Percentiles rank a stretch among this genome's conserved stretches.
Conservation (phyloP, 2,329 filamentous ascomycete genomes). For the Endoconidiophora polonica region DNA sequence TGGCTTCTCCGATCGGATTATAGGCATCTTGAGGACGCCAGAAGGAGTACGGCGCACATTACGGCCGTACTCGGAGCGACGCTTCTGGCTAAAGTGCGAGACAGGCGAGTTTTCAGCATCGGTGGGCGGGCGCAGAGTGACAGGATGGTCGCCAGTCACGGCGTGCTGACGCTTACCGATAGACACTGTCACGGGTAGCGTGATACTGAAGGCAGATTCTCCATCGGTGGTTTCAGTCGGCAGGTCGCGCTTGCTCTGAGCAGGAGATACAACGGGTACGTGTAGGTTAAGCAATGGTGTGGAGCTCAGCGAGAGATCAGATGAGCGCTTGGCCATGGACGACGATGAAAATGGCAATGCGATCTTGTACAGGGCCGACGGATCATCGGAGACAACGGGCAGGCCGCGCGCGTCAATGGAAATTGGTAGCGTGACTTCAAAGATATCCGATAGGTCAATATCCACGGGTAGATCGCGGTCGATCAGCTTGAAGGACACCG, state of each 20-base stretch:
- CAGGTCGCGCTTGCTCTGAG: not conserved
- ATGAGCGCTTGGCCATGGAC: conserved; percentile 2
- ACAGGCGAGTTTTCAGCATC: conserved; percentile 6
- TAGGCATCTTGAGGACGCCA: conserved; percentile 18
- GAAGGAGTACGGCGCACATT: conserved; percentile 7
- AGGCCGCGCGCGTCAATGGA: conserved; percentile 7
- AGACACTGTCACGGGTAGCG: conserved; percentile 7
- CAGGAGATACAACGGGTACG: not conserved
- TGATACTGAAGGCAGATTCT: conserved; percentile 8
- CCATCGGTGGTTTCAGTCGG: conserved; percentile 1
- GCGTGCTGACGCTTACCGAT: conserved; percentile 5
- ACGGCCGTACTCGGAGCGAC: conserved; percentile 6
- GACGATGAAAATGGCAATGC: conserved; percentile 5
- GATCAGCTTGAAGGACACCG: conserved; percentile 3
- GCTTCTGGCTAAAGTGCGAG: conserved; percentile 2
- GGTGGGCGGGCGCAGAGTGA: conserved; percentile 10
- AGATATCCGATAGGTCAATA: conserved; percentile 1
- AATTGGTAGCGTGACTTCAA: conserved; percentile 12
- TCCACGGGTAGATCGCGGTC: conserved; percentile 6
- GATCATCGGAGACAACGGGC: conserved; percentile 10
- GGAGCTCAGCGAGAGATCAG: conserved; percentile 1
- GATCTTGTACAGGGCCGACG: conserved; percentile 9
- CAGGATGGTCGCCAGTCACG: conserved; percentile 5
- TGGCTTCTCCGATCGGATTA: conserved; percentile 19
- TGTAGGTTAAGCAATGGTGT: conserved; percentile 4